Evolutionary conservation across 1,139 yeast genomes (phyloP), one percentile per base, ranked within the genome.

Genomic region (Magnusiomyces tetraspermus): DNA sequence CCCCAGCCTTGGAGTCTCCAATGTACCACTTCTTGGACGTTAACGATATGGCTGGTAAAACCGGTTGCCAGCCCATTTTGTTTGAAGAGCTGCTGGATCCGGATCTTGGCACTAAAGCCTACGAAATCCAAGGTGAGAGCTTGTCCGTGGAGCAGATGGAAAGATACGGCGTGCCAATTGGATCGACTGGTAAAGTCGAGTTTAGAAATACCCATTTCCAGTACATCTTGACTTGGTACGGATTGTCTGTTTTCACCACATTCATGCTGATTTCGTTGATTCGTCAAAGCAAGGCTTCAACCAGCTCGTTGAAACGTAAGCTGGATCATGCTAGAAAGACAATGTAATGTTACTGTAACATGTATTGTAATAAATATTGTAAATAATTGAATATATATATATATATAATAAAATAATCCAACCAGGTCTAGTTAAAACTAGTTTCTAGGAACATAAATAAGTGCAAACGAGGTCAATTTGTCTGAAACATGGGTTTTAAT

Each of bases 141-240:
- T 52, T 63, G 46, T 56, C 62, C 24, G 58, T 62, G n/a, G 66
- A 62, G 40, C 68, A 65, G 46, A 57, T 63, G 57, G 72, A 80
- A 52, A 77, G 76, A 52, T 82, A 86, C 19, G 99, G 98, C 49
- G 94, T 90, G 3, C 99, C 99, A 2, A 68, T 94, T 26, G 98
- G 96, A 1, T 80, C 84, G 52, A 71, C 76, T 4, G 94, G 97
- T 15, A 80, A 80, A 62, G 80, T 92, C 31, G 89, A 83, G 58
- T 77, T 88, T 64, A 79, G 85, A 59, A 94, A 92, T 67, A 89
- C 90, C 64, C 99, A 92, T 66, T 72, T 90, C 68, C 96, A 92
- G 68, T 92, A 92, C 67, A 72, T 92, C 62, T 79, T 88, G 23
- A 92, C 99, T 0, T 92, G 99, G 99, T 92, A 87, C 66, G 96